Evolutionary conservation across 345 rosid species (phyloP), one percentile per base, ranked within the genome.

Genomic region (Lagerstroemia speciosa): DNA sequence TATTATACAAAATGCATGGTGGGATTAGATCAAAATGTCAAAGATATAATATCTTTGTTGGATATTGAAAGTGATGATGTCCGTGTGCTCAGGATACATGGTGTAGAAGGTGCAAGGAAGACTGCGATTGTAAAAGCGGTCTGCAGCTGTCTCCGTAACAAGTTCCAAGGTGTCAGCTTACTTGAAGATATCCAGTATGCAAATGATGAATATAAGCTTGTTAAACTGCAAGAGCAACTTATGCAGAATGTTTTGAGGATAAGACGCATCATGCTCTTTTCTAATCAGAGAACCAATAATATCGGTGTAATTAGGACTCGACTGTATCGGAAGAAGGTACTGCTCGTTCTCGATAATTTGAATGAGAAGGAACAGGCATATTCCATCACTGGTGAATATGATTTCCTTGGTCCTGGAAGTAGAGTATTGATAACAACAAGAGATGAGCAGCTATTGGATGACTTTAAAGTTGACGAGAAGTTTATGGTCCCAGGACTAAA

Each of bases 101-200:
- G 67, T 17, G 26, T 31, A 27, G 72, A 64, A 62, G 72, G 67
- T 45, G 62, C 43, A 27, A 67, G 72, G 36, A 69, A 69, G 60
- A 45, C 72, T 26, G 32, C 37, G 24, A 19, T 48, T 2, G 66
- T 43, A 16, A 64, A 64, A 22, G 24, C 62, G 24, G 43, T 30
- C 17, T 62, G 55, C 67, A 8, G 40, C n/a, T 26, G 30, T 46
- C 66, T n/a, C 16, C 33, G n/a, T 1, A 30, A 62, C 16, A 3
- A 71, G 32, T 71, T 71, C 29, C 43, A 64, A 41, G 68, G 73
- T 3, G 33, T 64, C 14, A 64, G 38, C 60, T 71, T 64, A 30
- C 66, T 69, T 0, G 48, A 41, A 38, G 61, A 60, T 30, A 45
- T 69, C 1, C 53, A 34, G 27, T 19, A 1, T 27, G 36, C 64